These are phyloP conservation scores for Blumeriella jaapii DNA, from an alignment of 2,329 filamentous ascomycete species.

Conservation along the genomic window DNA sequence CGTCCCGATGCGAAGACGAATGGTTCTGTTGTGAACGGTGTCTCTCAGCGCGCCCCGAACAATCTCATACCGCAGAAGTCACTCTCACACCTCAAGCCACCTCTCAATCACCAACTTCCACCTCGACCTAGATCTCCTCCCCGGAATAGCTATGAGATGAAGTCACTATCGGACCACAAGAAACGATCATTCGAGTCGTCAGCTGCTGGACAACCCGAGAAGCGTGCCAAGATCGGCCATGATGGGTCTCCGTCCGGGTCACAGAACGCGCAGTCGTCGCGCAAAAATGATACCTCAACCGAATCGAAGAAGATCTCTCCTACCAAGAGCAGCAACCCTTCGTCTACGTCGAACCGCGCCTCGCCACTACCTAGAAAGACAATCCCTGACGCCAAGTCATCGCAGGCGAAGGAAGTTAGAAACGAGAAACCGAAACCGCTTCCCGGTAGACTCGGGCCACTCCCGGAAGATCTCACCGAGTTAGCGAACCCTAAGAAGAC, in stretches of 20 bases:
- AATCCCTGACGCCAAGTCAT: conserved; percentile 6
- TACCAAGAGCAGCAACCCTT: conserved; percentile 10
- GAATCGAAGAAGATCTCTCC: conserved; percentile 13
- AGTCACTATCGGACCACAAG: conserved; percentile 10
- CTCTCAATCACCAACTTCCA: conserved; percentile 19
- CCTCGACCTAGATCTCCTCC: conserved; percentile 22
- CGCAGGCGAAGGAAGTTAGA: conserved; percentile 10
- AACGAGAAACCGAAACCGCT: conserved; percentile 14
- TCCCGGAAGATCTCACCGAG: conserved; percentile 19
- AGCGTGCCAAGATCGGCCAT: conserved; percentile 22
- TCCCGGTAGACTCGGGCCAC: conserved; percentile 19
- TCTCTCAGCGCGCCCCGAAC: conserved; percentile 6
- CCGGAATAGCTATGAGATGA: conserved; percentile 10
- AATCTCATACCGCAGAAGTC: conserved; percentile 4
- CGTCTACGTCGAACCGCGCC: conserved; percentile 5
- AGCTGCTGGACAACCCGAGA: conserved; percentile 19
- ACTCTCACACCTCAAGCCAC: conserved; percentile 7
- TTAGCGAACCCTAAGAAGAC: conserved; percentile 9
- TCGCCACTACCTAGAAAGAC: conserved; percentile 12
- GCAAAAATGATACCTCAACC: conserved; percentile 12
- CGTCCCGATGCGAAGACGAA: conserved; percentile 10
- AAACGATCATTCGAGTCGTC: conserved; percentile 23
- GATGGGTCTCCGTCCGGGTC: conserved; percentile 8
- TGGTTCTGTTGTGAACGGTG: conserved; percentile 12
- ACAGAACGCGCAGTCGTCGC: conserved; percentile 8